A percentile compares a stretch with the other conserved stretches of the same genome.
Conservation (phyloP, 345 rosid genomes). For the Heritiera littoralis region DNA sequence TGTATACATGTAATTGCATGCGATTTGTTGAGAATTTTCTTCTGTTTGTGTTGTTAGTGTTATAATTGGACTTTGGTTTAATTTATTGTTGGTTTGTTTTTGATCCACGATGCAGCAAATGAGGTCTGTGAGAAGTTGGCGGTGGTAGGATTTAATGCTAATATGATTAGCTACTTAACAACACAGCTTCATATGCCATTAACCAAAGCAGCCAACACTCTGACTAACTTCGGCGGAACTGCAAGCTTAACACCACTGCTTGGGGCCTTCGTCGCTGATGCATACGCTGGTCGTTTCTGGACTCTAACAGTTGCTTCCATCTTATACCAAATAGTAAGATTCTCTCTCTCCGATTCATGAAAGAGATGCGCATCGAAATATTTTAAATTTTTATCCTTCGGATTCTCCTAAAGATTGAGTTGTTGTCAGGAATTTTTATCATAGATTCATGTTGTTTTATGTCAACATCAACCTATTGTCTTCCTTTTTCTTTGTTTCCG, state of each 20-base stretch:
- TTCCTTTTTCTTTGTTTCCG: not conserved
- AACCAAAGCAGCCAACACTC: slow-evolving; percentile 90
- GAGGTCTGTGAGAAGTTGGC: slow-evolving; percentile 92
- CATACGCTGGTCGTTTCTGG: slow-evolving; percentile 91
- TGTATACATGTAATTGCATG: not conserved
- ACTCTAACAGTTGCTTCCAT: slow-evolving; percentile 67
- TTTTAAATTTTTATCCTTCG: not conserved
- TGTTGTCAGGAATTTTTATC: too few species aligned
- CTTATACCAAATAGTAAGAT: slow-evolving; percentile 58
- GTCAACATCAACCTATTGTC: not conserved
- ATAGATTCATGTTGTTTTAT: not conserved
- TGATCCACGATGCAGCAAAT: slow-evolving; percentile 46
- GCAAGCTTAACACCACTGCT: slow-evolving; percentile 78
- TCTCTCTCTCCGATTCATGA: not conserved
- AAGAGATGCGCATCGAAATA: not conserved
- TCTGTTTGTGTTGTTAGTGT: not conserved
- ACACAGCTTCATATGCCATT: slow-evolving; percentile 80
- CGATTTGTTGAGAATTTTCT: not conserved
- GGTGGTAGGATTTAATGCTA: slow-evolving; percentile 74
- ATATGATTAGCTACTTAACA: slow-evolving; percentile 90
- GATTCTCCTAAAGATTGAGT: not conserved
- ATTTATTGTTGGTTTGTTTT: not conserved
- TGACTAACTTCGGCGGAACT: slow-evolving; percentile 87
- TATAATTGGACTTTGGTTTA: not conserved
- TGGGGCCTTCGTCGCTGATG: slow-evolving; percentile 85